Evolutionary conservation across 306 rosid species (phyloP), one percentile per base, ranked within the genome.

Genomic region (Castanea crenata): DNA sequence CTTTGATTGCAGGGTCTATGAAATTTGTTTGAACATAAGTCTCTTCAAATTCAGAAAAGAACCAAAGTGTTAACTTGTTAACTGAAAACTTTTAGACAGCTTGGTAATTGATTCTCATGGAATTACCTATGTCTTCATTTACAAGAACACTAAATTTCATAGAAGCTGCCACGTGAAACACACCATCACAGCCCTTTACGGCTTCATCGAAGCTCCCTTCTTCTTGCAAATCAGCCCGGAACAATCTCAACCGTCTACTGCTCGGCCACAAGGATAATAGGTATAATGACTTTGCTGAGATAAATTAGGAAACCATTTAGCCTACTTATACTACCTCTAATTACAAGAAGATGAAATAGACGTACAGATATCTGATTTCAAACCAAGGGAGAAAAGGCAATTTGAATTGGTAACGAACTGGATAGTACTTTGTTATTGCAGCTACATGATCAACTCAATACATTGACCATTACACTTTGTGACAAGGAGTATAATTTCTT

Each of bases 141-240:
- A 35, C 82, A n/a, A 27, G 31, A 56, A 87, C 82, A 80, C 61
- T 83, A 76, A 90, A 90, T 64, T 84, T 74, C 97, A 93, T 91
- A 44, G 95, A 83, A 74, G 97, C 91, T 25, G 98, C 97, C 23
- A 90, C 93, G 61, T 90, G 97, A 44, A 89, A 91, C 13, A 93
- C 93, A 2, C 97, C 98, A 65, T 77, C 81, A 34, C 93, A 91
- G 15, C 90, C 95, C 74, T 83, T 81, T 38, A 93, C 86, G 21
- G 93, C 98, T 81, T 90, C 89, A 32, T 91, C 88, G 29, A 91
- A 91, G 88, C 98, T 93, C 64, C 92, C 89, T 86, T 90, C 92
- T 76, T 87, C 86, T 13, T 41, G 32, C 80, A 93, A 80, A 85
- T 93, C 92, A 7, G 93, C 91, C 70, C 25, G 83, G 83, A 91